phyloP scores from a whole-genome alignment of 371 early-diverging fungal genomes.

The Mortierella polycephala region DNA sequence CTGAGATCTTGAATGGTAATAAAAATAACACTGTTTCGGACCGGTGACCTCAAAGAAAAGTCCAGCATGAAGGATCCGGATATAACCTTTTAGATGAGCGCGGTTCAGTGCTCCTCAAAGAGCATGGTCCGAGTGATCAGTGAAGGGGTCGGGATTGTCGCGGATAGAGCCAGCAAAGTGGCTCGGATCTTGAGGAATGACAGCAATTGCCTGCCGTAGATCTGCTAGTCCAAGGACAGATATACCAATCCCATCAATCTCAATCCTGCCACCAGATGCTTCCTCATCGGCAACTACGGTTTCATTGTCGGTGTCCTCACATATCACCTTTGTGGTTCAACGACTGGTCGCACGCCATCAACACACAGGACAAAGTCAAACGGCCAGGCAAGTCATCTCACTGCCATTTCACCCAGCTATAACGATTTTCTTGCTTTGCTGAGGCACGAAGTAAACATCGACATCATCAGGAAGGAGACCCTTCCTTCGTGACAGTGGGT shows the following conservation, averaged over 20 bases:
- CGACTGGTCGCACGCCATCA: too few relatives aligned
- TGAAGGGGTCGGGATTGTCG: constrained; percentile 74
- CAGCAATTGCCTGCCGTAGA: constrained; percentile 69
- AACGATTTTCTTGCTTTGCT: too few relatives aligned
- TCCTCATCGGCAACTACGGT: neutral
- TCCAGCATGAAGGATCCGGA: constrained; percentile 25
- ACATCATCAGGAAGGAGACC: too few relatives aligned
- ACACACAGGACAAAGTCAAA: too few relatives aligned
- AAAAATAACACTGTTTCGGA: too few relatives aligned
- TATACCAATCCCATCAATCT: constrained; percentile 75
- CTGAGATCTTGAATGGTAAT: too few relatives aligned
- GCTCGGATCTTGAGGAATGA: constrained; percentile 78
- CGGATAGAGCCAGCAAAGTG: constrained; percentile 72
- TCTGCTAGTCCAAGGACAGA: constrained; percentile 67
- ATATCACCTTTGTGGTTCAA: too few relatives aligned
- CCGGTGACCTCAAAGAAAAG: constrained; percentile 17
- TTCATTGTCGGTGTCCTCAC: too few relatives aligned
- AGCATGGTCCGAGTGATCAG: constrained; percentile 62
- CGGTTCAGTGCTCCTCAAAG: constrained; percentile 72
- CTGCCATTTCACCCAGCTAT: too few relatives aligned
- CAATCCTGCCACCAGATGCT: constrained; percentile 61
- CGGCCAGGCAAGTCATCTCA: too few relatives aligned
- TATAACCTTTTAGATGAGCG: constrained; percentile 49
- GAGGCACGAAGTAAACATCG: too few relatives aligned
- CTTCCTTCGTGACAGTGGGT: too few relatives aligned